Base-by-base conservation (phyloP, 495 filamentous ascomycete species). In the Xylaria castorea region DNA sequence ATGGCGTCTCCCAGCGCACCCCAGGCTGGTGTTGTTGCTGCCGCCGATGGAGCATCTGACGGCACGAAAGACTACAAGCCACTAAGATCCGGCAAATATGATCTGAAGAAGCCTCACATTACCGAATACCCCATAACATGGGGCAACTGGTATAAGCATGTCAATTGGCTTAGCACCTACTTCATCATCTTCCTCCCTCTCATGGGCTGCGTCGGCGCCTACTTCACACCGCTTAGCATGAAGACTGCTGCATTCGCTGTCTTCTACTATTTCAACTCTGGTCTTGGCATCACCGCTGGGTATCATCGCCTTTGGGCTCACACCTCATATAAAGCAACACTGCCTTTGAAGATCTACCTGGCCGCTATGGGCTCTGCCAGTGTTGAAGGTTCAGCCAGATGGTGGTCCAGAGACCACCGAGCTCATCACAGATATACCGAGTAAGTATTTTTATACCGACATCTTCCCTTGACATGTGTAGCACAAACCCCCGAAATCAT, bases 351-450 rank as follows among this genome's bases (percentile, higher is more conserved):
- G 83, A 92, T 98, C 81, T 97, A 94, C 88, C 89, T 98, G 75
- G 97, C 97, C 71, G 91, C 91, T 70, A 91, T 93, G 76, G 97
- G 97, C 73, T 94, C 93, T 80, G 97, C 96, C 83, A 95, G 95
- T 66, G 97, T 98, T 66, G 93, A 99, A 79, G 97, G 97, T 71
- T 97, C 94, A 64, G 93, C 97, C 78, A 87, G 97, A 76, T 99
- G 97, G 97, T 99, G 97, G 97, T 91, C 94, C 72, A 91, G 94
- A 74, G 94, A 94, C 80, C 97, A 99, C 87, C 92, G 97, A 71
- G 94, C 97, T 76, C 97, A 99, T 84, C 97, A 99, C 87, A 92
- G 97, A 75, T 98, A 97, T 81, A 99, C 97, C 87, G 97, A 98
- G 70, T 72, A 67, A 66, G 70, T 64, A 5, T 22, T 18, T 3